Evolutionary conservation across 2,329 filamentous ascomycete species (phyloP).

Genomic region (Chaetomium sp.): DNA sequence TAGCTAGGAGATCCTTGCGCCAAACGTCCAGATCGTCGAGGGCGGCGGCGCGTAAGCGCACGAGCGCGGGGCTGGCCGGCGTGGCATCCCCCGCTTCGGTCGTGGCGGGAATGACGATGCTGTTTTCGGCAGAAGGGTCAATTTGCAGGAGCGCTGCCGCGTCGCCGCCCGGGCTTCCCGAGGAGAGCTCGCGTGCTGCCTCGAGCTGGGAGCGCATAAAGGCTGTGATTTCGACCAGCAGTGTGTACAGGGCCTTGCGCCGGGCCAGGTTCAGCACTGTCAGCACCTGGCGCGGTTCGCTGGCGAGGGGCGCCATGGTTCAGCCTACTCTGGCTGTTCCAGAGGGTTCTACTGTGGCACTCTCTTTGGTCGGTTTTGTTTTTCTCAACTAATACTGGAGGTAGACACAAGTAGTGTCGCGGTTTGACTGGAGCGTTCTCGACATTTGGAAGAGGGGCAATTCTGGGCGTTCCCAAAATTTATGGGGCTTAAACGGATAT

Average conservation of each 20-base stretch:
- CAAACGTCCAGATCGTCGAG: constrained; percentile 71
- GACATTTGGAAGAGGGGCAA: no score
- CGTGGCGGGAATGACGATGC: constrained; percentile 5
- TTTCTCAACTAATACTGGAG: no score
- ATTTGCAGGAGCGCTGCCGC: constrained; percentile 20
- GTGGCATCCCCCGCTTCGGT: constrained; percentile 5
- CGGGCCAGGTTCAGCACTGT: constrained; percentile 48
- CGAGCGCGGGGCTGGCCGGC: constrained; percentile 28
- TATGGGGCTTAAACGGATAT: no score
- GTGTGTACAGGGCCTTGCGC: constrained; percentile 44
- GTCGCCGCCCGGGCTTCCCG: constrained; percentile 1
- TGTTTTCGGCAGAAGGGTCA: constrained; percentile 17
- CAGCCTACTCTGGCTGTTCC: background rate
- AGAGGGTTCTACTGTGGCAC: background rate
- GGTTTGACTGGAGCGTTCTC: no score
- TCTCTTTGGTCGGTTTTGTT: no score
- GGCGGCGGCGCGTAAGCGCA: constrained; percentile 44
- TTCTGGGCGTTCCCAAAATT: no score
- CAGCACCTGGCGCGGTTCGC: constrained; percentile 49
- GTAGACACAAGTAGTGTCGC: no score
- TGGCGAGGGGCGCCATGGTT: constrained; percentile 47
- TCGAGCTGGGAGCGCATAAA: constrained; percentile 49
- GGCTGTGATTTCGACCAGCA: constrained; percentile 46
- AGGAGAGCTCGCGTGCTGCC: constrained; percentile 3
- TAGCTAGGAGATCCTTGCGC: constrained; percentile 62